Base-by-base conservation (phyloP, 2,329 filamentous ascomycete species). In the Ophiostoma fasciatum region DNA sequence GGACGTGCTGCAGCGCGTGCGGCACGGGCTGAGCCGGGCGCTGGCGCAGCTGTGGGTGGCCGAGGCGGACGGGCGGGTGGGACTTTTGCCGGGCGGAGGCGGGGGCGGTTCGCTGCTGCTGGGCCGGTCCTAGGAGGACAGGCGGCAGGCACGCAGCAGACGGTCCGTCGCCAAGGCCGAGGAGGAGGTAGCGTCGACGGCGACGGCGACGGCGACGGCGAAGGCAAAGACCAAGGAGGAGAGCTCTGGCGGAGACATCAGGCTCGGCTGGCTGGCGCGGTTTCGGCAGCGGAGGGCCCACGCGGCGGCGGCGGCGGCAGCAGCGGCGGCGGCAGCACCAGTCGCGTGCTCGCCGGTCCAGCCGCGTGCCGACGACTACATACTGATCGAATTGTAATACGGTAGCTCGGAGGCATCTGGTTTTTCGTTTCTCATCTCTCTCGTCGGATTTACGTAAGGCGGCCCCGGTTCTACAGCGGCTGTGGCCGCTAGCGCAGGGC, bases 11-110 rank as follows among this genome's bases (percentile, higher is more conserved):
- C 66, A 67, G 44, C 68, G 78, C 44, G 52, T 94, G 55, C 69
- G 87, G 45, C 54, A 83, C 35, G 80, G 77, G 3, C 55, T 94
- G 49, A 80, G 82, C 12, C 73, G 69, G 53, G 83, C 90, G 46
- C 58, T 92, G 50, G 78, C 73, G 12, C 68, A 64, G 48, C 61
- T 78, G 36, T 85, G 79, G 77, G 56, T 80, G 23, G 64, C 70
- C 38, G 75, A 80, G 44, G 73, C 74, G 14, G 74, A 81, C 51
- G 48, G 46, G 12, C 35, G 31, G 33, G 39, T 41, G 5, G 39
- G 22, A 2, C 28, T 40, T 10, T 36, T 4, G 31, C 5, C 5
- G 21, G 15, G 23, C 14, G 19, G 18, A 20, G 25, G 35, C 20
- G 30, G 30, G 19, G 6, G 12, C 8, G 7, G 19, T 14, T 6